Percentiles rank a stretch among this genome's conserved stretches.
These are phyloP conservation scores for Eragrostis tef DNA, from an alignment of 202 grass and related monocot species.

Conservation along the genomic window DNA sequence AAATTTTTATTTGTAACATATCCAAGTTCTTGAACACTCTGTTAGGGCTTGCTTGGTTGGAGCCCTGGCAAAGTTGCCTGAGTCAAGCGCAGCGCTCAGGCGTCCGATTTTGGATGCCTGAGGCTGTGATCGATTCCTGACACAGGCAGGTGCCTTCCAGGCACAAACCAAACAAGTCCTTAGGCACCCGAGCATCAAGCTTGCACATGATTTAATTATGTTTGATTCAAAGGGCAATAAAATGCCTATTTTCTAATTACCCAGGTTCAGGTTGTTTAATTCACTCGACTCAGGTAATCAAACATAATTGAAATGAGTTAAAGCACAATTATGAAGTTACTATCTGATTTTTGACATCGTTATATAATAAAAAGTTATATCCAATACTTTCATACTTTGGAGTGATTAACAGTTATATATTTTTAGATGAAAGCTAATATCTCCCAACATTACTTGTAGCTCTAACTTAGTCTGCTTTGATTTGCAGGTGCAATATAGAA, in stretches of 20 bases:
- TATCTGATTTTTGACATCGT: background rate
- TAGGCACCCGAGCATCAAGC: background rate
- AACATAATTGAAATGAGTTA: constrained; percentile 16
- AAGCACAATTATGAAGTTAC: background rate
- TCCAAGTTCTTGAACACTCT: background rate
- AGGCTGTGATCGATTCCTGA: too few relatives aligned
- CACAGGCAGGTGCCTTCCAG: too few relatives aligned
- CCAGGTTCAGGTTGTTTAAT: background rate
- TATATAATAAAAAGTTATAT: background rate
- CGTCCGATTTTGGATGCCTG: too few relatives aligned
- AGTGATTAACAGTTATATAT: background rate
- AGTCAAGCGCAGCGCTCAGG: too few relatives aligned
- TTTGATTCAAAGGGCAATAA: background rate
- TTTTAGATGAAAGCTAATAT: constrained; percentile 15
- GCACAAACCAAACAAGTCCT: too few relatives aligned
- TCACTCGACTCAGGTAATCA: background rate
- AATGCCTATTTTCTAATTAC: background rate
- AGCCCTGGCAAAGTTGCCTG: too few relatives aligned
- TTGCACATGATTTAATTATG: background rate
- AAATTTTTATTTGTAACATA: background rate
- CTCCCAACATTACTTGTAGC: background rate
- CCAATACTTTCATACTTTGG: constrained; percentile 17
- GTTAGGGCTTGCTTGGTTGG: too few relatives aligned
- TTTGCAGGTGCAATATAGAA: constrained; percentile 96
- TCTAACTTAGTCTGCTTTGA: constrained; percentile 23